Conservation (phyloP, 1,284 basidiomycete genomes). For the Tremellales sp. region DNA sequence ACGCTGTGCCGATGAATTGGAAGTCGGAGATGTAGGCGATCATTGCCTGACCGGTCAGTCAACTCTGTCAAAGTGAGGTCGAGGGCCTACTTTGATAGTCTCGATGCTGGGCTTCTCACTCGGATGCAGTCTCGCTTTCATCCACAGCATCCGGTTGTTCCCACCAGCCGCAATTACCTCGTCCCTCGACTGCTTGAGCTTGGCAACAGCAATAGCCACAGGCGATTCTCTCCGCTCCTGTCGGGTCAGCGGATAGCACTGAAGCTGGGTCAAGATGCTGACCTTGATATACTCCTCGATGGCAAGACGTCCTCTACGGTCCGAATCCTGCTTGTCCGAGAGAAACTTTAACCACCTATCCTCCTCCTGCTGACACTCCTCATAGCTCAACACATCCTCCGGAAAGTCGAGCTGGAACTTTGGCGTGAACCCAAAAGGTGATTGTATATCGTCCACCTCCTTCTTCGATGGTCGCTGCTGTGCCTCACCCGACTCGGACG, state of each 20-base stretch:
- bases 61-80: neutral
- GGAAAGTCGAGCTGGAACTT: constrained; percentile 35
- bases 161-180: constrained; percentile 6
- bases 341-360: constrained; percentile 50
- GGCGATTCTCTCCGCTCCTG: constrained; percentile 69
- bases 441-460: constrained; percentile 4
- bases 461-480: neutral
- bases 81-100: constrained; percentile 66
- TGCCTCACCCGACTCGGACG: constrained; percentile 1
- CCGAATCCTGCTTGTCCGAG: constrained; percentile 11
- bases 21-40: constrained; percentile 81
- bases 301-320: constrained; percentile 8
- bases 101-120: constrained; percentile 58
- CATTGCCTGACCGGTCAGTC: constrained; percentile 62
- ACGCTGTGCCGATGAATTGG: constrained; percentile 66
- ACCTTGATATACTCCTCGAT: constrained; percentile 53
- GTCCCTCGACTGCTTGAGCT: constrained; percentile 10
- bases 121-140: constrained; percentile 60
- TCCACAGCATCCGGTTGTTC: constrained; percentile 68
- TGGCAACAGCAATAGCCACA: constrained; percentile 56
- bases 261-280: constrained; percentile 16
- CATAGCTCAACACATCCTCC: constrained; percentile 55
- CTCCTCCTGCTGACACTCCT: constrained; percentile 61
- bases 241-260: neutral
- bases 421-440: constrained; percentile 14